Base-by-base conservation (phyloP, 2,329 filamentous ascomycete species). In the Cercospora sp. region DNA sequence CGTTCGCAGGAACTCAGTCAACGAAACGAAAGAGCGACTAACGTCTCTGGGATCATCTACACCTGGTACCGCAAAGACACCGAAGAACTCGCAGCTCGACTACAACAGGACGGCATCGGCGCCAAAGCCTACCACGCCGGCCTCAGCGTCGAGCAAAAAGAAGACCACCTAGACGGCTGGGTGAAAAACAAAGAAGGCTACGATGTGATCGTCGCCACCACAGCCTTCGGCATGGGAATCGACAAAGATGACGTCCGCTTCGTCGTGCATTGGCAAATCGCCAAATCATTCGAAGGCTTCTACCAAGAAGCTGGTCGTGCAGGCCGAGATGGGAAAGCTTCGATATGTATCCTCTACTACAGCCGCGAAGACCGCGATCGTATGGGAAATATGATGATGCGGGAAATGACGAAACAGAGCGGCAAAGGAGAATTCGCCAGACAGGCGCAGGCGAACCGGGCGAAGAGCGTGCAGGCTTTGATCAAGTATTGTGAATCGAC, bases 181-280 rank as follows among this genome's bases (percentile, higher is more conserved):
- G 89, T 93, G 57, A 84, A 85, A 64, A 91, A 92, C 77, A 86
- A 87, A 64, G 84, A 86, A 28, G 91, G 91, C 1, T 97, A 95
- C 80, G 93, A 95, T 77, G 89, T 98, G 60, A 94, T 98, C 69
- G 93, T 97, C 30, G 94, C 94, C 1, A 98, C 94, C 0, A 98
- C 93, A 1, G 94, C 94, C 0, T 98, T 98, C 75, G 94, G 94
- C 2, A 98, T 98, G 94, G 94, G 94, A 28, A 97, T 98, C 71
- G 94, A 98, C 79, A 97, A 97, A 79, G 89, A 95, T 63, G 91
- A 96, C 73, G 94, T 98, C 10, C 91, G 94, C 2, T 97, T 97
- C 75, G 94, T 98, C 0, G 89, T 95, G 1, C 94, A 98, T 80
- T 98, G 94, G 93, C 91, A 93, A 67, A 86, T 97, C 9, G 92